Base-by-base conservation (phyloP, 306 rosid genomes). In the Ammopiptanthus mongolicus region DNA sequence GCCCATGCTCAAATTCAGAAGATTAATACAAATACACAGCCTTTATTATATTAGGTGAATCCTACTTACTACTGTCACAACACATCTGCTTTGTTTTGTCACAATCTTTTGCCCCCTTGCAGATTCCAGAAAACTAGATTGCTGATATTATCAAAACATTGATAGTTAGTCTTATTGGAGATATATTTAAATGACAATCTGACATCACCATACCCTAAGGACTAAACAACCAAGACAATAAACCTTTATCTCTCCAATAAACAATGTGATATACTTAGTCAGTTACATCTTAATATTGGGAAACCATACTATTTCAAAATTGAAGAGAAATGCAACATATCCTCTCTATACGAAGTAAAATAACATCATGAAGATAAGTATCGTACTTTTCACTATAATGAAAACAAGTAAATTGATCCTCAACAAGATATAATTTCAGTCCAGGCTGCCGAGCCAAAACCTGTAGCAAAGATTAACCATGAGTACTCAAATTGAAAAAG, bases 331-430 rank as follows among this genome's bases (percentile, higher is more conserved):
- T 9, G 18, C 37, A 66, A 66, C 61, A 29, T 33, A 36, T 44
- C 69, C 13, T 0, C 37, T 72, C 18, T 13, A 21, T 11, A 55
- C n/a, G 25, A 70, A 78, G 44, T 74, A 28, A 60, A 71, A 84
- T 63, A 31, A 62, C 81, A 73, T 8, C 28, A 80, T 18, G 37
- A 53, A 60, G 71, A 77, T 63, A 53, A 75, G 51, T 21, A 55
- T 68, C 87, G 25, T 88, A 94, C 98, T 85, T 84, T 9, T 37
- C 65, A 8, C 41, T 5, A 64, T 51, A 90, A 28, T 34, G 52
- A 53, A 94, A 91, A 84, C 98, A 94, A 18, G 82, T 69, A 52
- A 90, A 94, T 74, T 87, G 86, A 0, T 82, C 79, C 4, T 88
- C 89, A 58, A 88, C 76, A 4, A 81, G 56, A 29, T 57, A 70